These are phyloP conservation scores for Penicillium oxalicum DNA, from an alignment of 2,329 filamentous ascomycete species.

Conservation along the genomic window DNA sequence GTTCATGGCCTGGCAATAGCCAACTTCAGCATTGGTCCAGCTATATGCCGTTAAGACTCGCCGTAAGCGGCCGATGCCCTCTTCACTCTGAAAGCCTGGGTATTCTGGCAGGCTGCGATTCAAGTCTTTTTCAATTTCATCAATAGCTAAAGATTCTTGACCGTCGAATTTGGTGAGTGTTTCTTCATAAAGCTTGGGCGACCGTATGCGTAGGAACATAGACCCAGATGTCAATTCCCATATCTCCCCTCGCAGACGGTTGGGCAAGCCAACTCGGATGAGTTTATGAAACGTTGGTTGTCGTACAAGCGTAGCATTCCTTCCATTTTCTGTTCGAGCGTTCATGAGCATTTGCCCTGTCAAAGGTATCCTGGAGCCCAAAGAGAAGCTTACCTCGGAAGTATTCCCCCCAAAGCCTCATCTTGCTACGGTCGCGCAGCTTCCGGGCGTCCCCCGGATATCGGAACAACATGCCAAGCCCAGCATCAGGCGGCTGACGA, in stretches of 20 bases:
- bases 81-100: slow-evolving; percentile 91
- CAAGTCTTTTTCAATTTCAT: slow-evolving; percentile 97
- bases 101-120: slow-evolving; percentile 97
- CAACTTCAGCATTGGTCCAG: slow-evolving; percentile 92
- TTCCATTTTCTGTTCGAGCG: slow-evolving; percentile 65
- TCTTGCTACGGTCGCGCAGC: slow-evolving; percentile 89
- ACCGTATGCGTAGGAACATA: slow-evolving; percentile 78
- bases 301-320: slow-evolving; percentile 84
- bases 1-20: slow-evolving; percentile 99
- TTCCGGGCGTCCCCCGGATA: slow-evolving; percentile 95
- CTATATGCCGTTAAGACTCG: slow-evolving; percentile 94
- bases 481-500: slow-evolving; percentile 73
- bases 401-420: slow-evolving; percentile 96
- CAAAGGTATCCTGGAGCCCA: too few relatives aligned
- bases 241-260: slow-evolving; percentile 84
- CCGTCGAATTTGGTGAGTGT: slow-evolving; percentile 79
- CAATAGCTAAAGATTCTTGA: slow-evolving; percentile 85
- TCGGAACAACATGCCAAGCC: slow-evolving; percentile 83
- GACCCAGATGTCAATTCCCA: slow-evolving; percentile 95
- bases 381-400: slow-evolving; percentile 49
- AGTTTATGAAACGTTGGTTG: slow-evolving; percentile 98
- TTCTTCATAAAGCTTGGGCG: slow-evolving; percentile 74
- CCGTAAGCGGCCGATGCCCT: slow-evolving; percentile 83
- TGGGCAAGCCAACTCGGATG: slow-evolving; percentile 89
- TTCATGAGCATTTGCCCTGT: slow-evolving; percentile 7